These are phyloP conservation scores for Paraphaeosphaeria sporulosa DNA, from an alignment of 2,329 filamentous ascomycete species.

Conservation along the genomic window DNA sequence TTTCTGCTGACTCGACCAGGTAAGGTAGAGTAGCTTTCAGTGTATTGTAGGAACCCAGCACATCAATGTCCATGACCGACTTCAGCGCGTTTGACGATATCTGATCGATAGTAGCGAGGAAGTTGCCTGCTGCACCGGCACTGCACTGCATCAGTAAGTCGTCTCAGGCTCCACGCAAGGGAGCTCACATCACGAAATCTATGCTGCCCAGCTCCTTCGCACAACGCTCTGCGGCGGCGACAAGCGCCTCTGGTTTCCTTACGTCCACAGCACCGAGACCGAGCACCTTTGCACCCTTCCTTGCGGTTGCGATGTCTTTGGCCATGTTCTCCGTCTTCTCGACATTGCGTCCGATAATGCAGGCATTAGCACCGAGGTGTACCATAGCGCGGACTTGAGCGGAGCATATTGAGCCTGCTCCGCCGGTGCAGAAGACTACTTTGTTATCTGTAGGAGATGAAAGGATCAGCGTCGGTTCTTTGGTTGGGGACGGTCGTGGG, in stretches of 20 bases:
- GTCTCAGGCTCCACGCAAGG: conserved; percentile 18
- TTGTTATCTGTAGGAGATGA: conserved; percentile 69
- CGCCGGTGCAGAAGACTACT: conserved; percentile 94
- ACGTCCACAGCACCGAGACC: conserved; percentile 81
- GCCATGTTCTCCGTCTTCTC: conserved; percentile 86
- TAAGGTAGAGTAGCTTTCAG: conserved; percentile 89
- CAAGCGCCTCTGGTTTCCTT: conserved; percentile 68
- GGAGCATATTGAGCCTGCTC: conserved; percentile 91
- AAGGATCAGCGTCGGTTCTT: conserved; percentile 13
- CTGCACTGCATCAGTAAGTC: conserved; percentile 54
- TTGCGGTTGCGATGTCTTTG: conserved; percentile 79
- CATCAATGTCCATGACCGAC: conserved; percentile 94
- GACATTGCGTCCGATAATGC: conserved; percentile 88
- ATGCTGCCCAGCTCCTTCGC: conserved; percentile 84
- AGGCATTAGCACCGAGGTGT: conserved; percentile 88
- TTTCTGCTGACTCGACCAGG: conserved; percentile 75
- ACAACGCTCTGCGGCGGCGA: conserved; percentile 79
- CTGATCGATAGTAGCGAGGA: conserved; percentile 82
- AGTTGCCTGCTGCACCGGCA: conserved; percentile 95
- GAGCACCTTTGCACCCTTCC: conserved; percentile 82
- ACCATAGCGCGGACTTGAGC: conserved; percentile 93
- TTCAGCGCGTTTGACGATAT: conserved; percentile 92
- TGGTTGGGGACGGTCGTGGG: neutral
- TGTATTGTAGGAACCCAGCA: conserved; percentile 92
- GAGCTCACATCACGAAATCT: conserved; percentile 85